phyloP scores from a whole-genome alignment of 768 basidiomycete genomes.

The Boletus vinaceobasis region DNA sequence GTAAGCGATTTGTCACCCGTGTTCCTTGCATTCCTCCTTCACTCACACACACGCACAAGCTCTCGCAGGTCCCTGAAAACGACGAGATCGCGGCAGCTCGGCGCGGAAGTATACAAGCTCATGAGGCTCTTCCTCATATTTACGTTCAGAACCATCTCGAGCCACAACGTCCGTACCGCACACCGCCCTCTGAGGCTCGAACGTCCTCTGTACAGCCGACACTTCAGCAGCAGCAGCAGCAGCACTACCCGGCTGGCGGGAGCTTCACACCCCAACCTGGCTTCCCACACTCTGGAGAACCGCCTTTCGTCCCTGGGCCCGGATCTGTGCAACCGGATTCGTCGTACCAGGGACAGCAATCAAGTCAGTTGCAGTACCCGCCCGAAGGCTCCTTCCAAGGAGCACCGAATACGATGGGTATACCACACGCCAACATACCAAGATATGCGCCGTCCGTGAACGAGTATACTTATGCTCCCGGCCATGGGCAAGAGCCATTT shows the following conservation, averaged over 20 bases:
- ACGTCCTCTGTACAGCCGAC: conserved; percentile 15
- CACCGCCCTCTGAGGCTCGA: conserved; percentile 17
- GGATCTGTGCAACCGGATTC: conserved; percentile 10
- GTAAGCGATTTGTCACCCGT: conserved; percentile 11
- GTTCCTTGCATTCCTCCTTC: not conserved
- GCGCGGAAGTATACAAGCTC: conserved; percentile 25
- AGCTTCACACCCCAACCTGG: conserved; percentile 11
- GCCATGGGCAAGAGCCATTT: conserved; percentile 25
- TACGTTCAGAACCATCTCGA: conserved; percentile 20
- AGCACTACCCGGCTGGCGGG: conserved; percentile 14
- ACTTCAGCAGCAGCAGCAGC: conserved; percentile 15
- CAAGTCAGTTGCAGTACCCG: conserved; percentile 18
- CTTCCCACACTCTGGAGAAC: conserved; percentile 15
- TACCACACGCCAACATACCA: conserved; percentile 13
- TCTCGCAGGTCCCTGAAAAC: conserved; percentile 21
- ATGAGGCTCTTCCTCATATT: conserved; percentile 21
- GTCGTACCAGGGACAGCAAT: conserved; percentile 11
- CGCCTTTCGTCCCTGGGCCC: conserved; percentile 14
- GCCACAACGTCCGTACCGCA: conserved; percentile 12
- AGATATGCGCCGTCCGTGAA: conserved; percentile 16
- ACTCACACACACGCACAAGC: conserved; percentile 6
- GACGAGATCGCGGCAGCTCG: conserved; percentile 21
- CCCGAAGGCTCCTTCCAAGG: conserved; percentile 17
- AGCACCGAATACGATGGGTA: conserved; percentile 8
- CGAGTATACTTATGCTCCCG: conserved; percentile 22